These are phyloP conservation scores for Elongisporangium anandrum DNA, from an alignment of 352 stramenopile genomes.

Conservation along the genomic window DNA sequence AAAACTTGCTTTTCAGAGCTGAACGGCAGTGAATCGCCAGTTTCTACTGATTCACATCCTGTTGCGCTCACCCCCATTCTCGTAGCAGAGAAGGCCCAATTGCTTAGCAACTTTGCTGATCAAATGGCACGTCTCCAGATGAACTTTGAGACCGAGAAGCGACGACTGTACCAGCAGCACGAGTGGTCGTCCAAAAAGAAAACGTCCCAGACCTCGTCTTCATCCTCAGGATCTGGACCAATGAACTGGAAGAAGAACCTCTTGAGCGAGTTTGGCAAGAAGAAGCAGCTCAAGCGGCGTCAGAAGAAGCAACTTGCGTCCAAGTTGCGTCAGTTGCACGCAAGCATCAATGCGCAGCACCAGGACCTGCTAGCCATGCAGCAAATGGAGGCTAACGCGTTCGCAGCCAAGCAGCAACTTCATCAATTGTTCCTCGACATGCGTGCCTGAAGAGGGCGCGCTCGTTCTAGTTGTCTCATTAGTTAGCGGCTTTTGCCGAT, in stretches of 20 bases:
- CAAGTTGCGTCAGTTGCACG: constrained; percentile 44
- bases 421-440: constrained; percentile 18
- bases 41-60: background rate
- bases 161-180: constrained; percentile 37
- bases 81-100: constrained; percentile 21
- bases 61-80: background rate
- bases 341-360: constrained; percentile 33
- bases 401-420: constrained; percentile 42
- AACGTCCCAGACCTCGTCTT: background rate
- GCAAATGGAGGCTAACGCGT: constrained; percentile 41
- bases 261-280: constrained; percentile 44
- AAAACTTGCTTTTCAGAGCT: background rate
- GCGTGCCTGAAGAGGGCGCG: background rate
- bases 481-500: background rate
- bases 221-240: constrained; percentile 1
- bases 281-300: constrained; percentile 68
- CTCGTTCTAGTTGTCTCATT: background rate
- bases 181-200: constrained; percentile 36
- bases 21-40: background rate
- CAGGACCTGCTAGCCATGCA: constrained; percentile 42
- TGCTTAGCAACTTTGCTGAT: constrained; percentile 43
- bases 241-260: constrained; percentile 54
- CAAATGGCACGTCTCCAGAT: constrained; percentile 45
- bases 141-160: constrained; percentile 42
- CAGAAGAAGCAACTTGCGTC: constrained; percentile 60